Conservation (phyloP, 441 rosid species). For the Corymbia calophylla region DNA sequence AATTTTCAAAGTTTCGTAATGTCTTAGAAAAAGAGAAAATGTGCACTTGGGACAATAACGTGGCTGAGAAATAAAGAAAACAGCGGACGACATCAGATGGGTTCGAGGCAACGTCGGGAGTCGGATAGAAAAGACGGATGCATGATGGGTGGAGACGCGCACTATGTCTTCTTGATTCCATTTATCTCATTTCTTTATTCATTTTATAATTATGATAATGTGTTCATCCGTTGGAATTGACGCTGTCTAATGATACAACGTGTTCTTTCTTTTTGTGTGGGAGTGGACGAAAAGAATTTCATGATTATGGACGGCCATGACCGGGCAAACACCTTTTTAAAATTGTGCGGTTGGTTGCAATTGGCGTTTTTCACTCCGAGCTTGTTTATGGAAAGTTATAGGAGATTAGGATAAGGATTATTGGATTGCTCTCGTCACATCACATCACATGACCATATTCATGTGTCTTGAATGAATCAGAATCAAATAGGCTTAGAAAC, state of each 20-base stretch:
- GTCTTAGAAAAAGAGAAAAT: background rate
- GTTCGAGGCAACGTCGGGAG: background rate
- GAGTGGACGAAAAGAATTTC: background rate
- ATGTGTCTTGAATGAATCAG: accelerated
- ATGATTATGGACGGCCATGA: background rate
- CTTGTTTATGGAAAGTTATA: background rate
- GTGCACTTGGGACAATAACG: background rate
- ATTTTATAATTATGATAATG: background rate
- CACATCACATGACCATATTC: background rate
- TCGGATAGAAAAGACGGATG: background rate
- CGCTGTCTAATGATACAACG: background rate
- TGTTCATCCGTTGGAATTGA: background rate
- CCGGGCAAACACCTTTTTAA: background rate
- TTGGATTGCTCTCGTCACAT: accelerated
- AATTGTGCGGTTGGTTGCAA: background rate
- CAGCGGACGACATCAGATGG: background rate
- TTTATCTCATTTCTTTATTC: background rate
- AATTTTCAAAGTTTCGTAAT: background rate
- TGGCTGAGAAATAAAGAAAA: background rate
- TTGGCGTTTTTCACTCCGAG: background rate
- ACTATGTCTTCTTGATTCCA: background rate
- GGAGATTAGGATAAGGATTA: background rate
- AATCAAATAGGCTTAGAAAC: background rate
- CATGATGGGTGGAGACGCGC: background rate
- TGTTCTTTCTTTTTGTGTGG: background rate